Evolutionary conservation across 1,284 basidiomycete species (phyloP).

Genomic region (Bjerkandera adusta): DNA sequence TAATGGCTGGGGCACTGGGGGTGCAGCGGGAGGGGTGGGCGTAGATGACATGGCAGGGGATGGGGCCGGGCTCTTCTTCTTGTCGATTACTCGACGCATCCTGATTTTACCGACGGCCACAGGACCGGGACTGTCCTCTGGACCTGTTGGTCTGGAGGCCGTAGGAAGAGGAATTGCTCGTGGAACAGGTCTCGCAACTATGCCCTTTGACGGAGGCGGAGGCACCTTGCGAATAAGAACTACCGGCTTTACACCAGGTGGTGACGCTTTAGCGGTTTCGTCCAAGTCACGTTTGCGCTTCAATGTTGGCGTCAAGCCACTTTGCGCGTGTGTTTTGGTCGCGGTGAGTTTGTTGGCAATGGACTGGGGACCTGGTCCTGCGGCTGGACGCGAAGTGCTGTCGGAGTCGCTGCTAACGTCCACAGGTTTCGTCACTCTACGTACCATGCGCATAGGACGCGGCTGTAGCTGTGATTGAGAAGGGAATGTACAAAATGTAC

Average conservation of each 20-base stretch:
- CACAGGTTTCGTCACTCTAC: conserved; percentile 11
- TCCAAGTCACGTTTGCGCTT: conserved; percentile 41
- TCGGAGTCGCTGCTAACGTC: conserved; percentile 27
- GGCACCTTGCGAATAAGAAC: conserved; percentile 26
- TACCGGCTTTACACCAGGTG: conserved; percentile 25
- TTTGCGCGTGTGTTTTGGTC: background rate
- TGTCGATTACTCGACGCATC: conserved; percentile 17
- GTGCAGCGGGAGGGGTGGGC: background rate
- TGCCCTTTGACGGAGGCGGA: conserved; percentile 16
- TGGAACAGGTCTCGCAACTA: conserved; percentile 5
- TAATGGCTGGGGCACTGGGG: background rate
- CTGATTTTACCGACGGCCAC: conserved; percentile 4
- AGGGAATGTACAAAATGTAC: background rate
- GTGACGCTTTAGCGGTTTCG: conserved; percentile 24
- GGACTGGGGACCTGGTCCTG: conserved; percentile 19
- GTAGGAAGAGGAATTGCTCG: background rate
- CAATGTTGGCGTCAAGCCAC: conserved; percentile 19
- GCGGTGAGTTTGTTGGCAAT: conserved; percentile 12
- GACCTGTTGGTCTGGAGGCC: conserved; percentile 8
- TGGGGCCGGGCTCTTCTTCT: conserved; percentile 6
- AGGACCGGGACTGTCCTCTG: conserved; percentile 5
- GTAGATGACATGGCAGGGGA: background rate
- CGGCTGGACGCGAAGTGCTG: conserved; percentile 9
- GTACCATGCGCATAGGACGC: conserved; percentile 14
- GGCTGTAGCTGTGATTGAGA: conserved; percentile 2